Conservation (phyloP, 768 basidiomycete species). For the Leccinum fibrillosum region DNA sequence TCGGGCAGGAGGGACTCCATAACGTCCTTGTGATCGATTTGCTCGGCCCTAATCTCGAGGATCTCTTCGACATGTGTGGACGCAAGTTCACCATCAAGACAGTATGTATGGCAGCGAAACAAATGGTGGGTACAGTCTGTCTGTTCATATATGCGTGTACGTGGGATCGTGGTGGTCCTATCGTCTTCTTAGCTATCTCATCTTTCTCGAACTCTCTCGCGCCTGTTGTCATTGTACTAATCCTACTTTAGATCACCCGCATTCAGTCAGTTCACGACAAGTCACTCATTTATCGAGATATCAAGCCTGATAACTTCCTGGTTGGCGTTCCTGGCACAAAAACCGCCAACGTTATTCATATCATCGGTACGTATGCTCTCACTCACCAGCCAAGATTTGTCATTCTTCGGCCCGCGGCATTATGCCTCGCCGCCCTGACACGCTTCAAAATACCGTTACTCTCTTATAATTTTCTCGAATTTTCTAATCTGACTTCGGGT, state of each 20-base stretch:
- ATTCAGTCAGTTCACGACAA: conserved; percentile 98
- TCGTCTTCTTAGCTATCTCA: not conserved
- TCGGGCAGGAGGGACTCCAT: conserved; percentile 97
- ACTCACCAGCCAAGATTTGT: conserved; percentile 5
- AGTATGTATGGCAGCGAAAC: conserved; percentile 97
- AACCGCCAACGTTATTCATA: conserved; percentile 82
- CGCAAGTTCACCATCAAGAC: conserved; percentile 98
- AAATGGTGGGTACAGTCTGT: conserved; percentile 70
- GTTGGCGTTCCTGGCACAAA: conserved; percentile 92
- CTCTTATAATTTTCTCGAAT: not conserved
- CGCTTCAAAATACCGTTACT: not conserved
- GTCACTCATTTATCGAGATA: conserved; percentile 97
- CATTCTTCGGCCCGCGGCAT: conserved; percentile 5
- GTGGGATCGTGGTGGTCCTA: not conserved
- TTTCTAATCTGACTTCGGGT: conserved; percentile 6
- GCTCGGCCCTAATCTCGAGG: conserved; percentile 95
- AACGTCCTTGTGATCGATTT: conserved; percentile 94
- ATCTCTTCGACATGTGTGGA: conserved; percentile 98
- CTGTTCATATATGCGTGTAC: conserved; percentile 1
- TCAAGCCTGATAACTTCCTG: conserved; percentile 99
- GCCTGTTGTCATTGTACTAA: conserved; percentile 4
- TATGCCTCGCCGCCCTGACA: not conserved
- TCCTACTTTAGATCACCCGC: conserved; percentile 72
- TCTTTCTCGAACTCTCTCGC: conserved; percentile 1
- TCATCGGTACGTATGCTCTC: conserved; percentile 63